Evolutionary conservation across 139 green algal genomes (phyloP).

Genomic region (Yamagishiella unicocca): DNA sequence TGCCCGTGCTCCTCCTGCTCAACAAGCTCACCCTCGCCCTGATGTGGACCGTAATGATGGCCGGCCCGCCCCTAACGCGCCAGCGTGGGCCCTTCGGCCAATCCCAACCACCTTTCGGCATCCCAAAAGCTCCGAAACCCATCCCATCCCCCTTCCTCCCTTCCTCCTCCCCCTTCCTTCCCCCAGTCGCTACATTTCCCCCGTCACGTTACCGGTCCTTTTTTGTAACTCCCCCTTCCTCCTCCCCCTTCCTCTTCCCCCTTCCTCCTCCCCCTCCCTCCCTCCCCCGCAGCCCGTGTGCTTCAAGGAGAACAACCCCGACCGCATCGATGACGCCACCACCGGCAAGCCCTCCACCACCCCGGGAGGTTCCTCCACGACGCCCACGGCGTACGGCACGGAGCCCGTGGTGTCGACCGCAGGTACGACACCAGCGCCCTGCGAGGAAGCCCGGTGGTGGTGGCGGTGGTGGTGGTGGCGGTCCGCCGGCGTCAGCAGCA

Average conservation of each 20-base stretch:
- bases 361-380: too few relatives aligned
- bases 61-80: too few relatives aligned
- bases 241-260: background rate
- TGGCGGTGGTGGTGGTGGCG: too few relatives aligned
- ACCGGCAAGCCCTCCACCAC: background rate
- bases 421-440: background rate
- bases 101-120: too few relatives aligned
- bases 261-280: background rate
- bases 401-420: background rate
- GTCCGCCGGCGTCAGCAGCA: too few relatives aligned
- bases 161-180: background rate
- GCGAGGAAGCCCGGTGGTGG: background rate
- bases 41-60: too few relatives aligned
- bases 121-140: too few relatives aligned
- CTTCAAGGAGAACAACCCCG: slow-evolving; percentile 30
- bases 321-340: slow-evolving; percentile 21
- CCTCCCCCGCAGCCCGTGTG: slow-evolving; percentile 9
- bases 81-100: too few relatives aligned
- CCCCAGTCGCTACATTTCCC: background rate
- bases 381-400: background rate
- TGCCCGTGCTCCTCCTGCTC: too few relatives aligned
- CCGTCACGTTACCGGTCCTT: too few relatives aligned
- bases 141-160: background rate
- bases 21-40: too few relatives aligned
- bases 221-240: too few relatives aligned